Conservation (phyloP, 345 rosid species). For the Physaria fendleri region DNA sequence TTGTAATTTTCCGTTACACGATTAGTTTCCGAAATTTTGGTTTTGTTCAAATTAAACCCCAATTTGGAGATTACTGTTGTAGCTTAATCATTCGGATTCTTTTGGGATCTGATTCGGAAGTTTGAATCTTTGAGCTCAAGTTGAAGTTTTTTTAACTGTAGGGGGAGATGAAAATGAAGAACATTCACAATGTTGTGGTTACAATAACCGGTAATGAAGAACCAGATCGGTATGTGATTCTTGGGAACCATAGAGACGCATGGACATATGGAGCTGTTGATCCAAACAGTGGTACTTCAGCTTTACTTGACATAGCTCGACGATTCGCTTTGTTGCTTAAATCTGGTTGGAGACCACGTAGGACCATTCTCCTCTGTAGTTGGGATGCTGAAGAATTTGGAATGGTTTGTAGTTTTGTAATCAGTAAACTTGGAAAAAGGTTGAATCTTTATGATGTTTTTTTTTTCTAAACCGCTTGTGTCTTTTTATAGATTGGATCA, state of each 20-base stretch:
- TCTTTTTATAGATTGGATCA: conserved; percentile 57
- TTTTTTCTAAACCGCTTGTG: neutral
- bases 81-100: neutral
- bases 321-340: conserved; percentile 55
- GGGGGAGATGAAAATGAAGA: conserved; percentile 69
- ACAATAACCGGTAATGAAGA: conserved; percentile 70
- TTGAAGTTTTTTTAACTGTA: conserved; percentile 12
- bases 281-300: conserved; percentile 97
- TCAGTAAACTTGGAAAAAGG: neutral
- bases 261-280: conserved; percentile 99
- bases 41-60: neutral
- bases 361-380: conserved; percentile 77
- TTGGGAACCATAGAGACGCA: conserved; percentile 94
- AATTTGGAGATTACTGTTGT: neutral
- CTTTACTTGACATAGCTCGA: conserved; percentile 83
- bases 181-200: conserved; percentile 60
- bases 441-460: neutral
- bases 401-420: conserved; percentile 78
- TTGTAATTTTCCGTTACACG: conserved; percentile 4
- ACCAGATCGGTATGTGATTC: conserved; percentile 73
- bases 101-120: neutral
- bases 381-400: conserved; percentile 99
- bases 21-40: neutral
- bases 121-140: neutral
- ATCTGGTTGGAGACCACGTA: conserved; percentile 84